Base-by-base conservation (phyloP, 371 early-diverging fungal genomes). In the Haplosporangium sp. region DNA sequence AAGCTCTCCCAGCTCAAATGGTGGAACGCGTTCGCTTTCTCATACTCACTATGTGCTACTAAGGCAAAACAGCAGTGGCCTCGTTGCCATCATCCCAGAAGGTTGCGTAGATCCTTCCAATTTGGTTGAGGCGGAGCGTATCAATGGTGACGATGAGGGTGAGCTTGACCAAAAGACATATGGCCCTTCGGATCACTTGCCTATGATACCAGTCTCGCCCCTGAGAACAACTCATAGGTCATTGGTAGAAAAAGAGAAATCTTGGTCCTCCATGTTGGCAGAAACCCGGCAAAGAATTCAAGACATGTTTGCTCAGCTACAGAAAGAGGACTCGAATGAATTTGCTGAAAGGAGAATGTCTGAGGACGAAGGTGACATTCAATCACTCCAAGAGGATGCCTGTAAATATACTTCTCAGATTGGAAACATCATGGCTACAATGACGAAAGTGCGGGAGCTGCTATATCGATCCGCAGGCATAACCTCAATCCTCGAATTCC, bases 401-500 rank as follows among this genome's bases (percentile, higher is more conserved):
- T 55, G 83, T 50, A 87, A 86, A 50, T 86, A 85, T 34, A 77
- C 84, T 15, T 55, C 74, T 4, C 59, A 78, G 20, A 65, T 87
- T n/a, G 83, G 86, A 11, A 87, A 88, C n/a, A 72, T 84, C 56
- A 87, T 87, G 69, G 82, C 84, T 9, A 87, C 88, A 10, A 67
- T 90, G 42, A 87, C 87, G 63, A 85, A 87, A 20, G 89, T 90
- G 0, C 85, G 90, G 9, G 89, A 89, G 9, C 69, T 87, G 2
- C 86, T 89, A 55, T 89, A 88, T 85, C 87, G 84, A 34, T 88
- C 90, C 0, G 88, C 88, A 6, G 90, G 90, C 7, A 85, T 88
- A 11, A 88, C 91, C 2, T 89, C 85, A 35, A 87, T 94, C 35
- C 77, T 88, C 5, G 89, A 89, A 35, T 93, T 94, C 83, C 87